Conservation (phyloP, 2,329 filamentous ascomycete species). For the Diplodia seriata region DNA sequence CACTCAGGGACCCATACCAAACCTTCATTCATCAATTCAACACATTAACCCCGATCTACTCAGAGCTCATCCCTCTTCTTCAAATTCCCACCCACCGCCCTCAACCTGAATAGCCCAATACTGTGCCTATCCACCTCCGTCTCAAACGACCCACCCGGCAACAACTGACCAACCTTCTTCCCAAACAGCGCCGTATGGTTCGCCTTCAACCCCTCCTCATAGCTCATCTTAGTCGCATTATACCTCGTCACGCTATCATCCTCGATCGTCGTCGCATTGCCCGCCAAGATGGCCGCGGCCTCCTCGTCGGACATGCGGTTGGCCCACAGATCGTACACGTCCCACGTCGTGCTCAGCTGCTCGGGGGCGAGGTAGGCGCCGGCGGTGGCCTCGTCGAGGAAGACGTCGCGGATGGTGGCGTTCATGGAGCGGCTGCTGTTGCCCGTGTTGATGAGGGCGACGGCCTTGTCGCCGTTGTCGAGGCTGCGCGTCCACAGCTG, state of each 20-base stretch:
- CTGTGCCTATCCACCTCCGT: conserved; percentile 58
- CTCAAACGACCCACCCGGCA: conserved; percentile 48
- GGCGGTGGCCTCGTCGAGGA: conserved; percentile 55
- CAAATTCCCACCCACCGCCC: conserved; percentile 42
- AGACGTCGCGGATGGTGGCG: conserved; percentile 61
- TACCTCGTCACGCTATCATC: conserved; percentile 49
- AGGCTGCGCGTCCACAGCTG: conserved; percentile 60
- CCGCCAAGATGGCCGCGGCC: conserved; percentile 54
- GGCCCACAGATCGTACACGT: conserved; percentile 63
- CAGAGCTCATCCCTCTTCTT: conserved; percentile 56
- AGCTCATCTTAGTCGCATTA: conserved; percentile 59
- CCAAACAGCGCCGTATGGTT: conserved; percentile 57
- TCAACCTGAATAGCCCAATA: conserved; percentile 59
- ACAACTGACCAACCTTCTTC: conserved; percentile 53
- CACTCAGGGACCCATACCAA: not conserved
- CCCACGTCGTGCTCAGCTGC: conserved; percentile 56
- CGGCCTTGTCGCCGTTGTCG: conserved; percentile 55
- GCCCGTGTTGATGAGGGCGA: conserved; percentile 61
- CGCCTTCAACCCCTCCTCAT: conserved; percentile 54
- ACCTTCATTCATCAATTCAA: not conserved
- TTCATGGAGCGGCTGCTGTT: conserved; percentile 55
- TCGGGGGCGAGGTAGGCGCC: conserved; percentile 49
- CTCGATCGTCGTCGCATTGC: conserved; percentile 44
- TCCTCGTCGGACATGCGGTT: conserved; percentile 59
- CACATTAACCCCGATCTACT: not conserved